phyloP scores from a whole-genome alignment of 2,329 filamentous ascomycete genomes.

The Calonectria leucothoes region DNA sequence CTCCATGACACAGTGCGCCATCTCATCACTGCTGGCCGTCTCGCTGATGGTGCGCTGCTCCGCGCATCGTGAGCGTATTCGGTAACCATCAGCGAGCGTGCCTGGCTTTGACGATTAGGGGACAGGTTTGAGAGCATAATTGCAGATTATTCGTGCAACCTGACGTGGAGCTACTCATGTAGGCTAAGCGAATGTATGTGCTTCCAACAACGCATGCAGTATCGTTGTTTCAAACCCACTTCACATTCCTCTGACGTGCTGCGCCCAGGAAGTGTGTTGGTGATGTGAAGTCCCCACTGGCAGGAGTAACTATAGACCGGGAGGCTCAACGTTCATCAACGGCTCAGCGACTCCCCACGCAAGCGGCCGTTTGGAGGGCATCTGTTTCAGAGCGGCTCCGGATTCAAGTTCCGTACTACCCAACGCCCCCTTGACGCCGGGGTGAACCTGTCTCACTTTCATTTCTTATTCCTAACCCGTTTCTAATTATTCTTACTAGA shows the following conservation, averaged over 20 bases:
- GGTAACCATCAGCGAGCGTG: background rate
- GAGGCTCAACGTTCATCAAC: conserved; percentile 5
- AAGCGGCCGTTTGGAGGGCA: conserved; percentile 29
- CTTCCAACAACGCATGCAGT: conserved; percentile 4
- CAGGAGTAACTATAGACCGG: background rate
- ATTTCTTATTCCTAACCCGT: conserved; percentile 25
- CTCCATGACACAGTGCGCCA: conserved; percentile 16
- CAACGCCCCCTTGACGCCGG: conserved; percentile 19
- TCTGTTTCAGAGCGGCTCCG: conserved; percentile 39
- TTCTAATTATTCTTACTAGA: background rate
- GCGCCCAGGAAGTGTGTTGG: background rate
- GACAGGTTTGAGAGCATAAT: background rate
- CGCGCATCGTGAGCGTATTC: conserved; percentile 14
- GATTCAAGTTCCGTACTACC: conserved; percentile 29
- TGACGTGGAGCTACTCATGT: background rate
- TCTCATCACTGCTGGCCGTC: conserved; percentile 24
- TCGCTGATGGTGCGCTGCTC: conserved; percentile 11
- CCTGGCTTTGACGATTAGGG: background rate
- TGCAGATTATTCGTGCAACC: background rate
- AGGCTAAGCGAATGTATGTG: conserved; percentile 6
- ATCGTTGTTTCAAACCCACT: conserved; percentile 1
- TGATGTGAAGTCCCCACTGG: conserved; percentile 2
- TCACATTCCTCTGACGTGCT: conserved; percentile 1
- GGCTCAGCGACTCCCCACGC: conserved; percentile 1
- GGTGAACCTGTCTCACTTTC: conserved; percentile 19